These are phyloP conservation scores for Sporormia fimetaria DNA, from an alignment of 495 filamentous ascomycete genomes.

Conservation along the genomic window DNA sequence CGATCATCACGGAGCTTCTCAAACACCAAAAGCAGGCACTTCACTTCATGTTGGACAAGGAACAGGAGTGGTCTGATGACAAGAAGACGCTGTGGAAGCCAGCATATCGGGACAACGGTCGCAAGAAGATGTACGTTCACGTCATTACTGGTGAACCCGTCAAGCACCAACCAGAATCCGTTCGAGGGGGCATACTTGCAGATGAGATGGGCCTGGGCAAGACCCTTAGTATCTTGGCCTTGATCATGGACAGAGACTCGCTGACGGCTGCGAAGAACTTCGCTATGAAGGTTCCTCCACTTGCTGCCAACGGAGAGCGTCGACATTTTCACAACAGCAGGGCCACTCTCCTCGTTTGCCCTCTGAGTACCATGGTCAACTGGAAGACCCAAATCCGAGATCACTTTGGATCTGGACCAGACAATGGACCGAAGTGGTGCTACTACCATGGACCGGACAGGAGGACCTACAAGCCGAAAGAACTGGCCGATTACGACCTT, in stretches of 20 bases:
- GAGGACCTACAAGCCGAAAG: constrained; percentile 43
- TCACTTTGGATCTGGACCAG: constrained; percentile 52
- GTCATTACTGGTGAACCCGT: constrained; percentile 66
- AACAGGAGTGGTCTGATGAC: constrained; percentile 47
- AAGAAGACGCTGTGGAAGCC: constrained; percentile 66
- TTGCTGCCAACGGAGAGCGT: constrained; percentile 20
- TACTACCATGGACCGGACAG: constrained; percentile 77
- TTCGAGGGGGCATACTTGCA: constrained; percentile 78
- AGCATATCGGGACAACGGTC: constrained; percentile 36
- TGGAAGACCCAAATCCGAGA: constrained; percentile 83
- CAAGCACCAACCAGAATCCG: constrained; percentile 53
- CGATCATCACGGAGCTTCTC: constrained; percentile 59
- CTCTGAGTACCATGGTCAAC: constrained; percentile 78
- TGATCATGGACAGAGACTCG: constrained; percentile 47
- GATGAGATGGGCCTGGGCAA: constrained; percentile 99
- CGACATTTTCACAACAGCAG: constrained; percentile 48
- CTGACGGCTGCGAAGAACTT: constrained; percentile 49
- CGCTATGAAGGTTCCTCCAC: constrained; percentile 35
- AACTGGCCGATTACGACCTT: constrained; percentile 63
- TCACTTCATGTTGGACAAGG: constrained; percentile 76
- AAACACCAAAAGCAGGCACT: constrained; percentile 87
- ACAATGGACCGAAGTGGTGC: constrained; percentile 50
- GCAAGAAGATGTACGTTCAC: constrained; percentile 53
- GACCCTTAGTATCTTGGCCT: constrained; percentile 75
- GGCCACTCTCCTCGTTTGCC: constrained; percentile 80